Conservation (phyloP, 306 rosid species). For the Boehmeria nivea region DNA sequence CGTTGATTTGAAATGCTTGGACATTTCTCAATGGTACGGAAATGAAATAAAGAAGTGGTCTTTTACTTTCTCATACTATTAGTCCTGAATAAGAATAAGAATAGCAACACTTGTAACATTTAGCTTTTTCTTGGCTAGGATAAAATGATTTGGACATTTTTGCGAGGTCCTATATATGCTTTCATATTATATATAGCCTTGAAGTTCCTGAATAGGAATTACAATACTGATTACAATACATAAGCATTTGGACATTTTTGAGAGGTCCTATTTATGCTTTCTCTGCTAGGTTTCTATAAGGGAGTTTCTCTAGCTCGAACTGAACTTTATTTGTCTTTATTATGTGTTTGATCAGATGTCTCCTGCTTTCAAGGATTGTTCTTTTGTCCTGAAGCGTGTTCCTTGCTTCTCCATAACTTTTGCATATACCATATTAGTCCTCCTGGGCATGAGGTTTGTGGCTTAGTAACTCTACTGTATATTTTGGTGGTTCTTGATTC, state of each 20-base stretch:
- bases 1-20: not conserved
- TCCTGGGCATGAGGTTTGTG: slow-evolving; percentile 96
- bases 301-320: slow-evolving; percentile 22
- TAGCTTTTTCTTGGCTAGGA: too few species aligned
- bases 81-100: too few species aligned
- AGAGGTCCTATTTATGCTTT: not conserved
- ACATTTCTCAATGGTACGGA: not conserved
- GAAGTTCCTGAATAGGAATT: too few species aligned
- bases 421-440: slow-evolving; percentile 97
- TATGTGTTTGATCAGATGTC: slow-evolving; percentile 56
- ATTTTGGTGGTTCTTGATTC: slow-evolving; percentile 14
- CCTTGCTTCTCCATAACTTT: slow-evolving; percentile 87
- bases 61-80: too few species aligned
- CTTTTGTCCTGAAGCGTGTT: slow-evolving; percentile 88
- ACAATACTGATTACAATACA: too few species aligned
- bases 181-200: too few species aligned
- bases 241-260: too few species aligned
- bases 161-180: too few species aligned
- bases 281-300: not conserved
- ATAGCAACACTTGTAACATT: too few species aligned
- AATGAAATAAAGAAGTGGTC: too few species aligned
- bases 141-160: not conserved
- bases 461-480: slow-evolving; percentile 28
- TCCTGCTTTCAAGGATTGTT: slow-evolving; percentile 94
- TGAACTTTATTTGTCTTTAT: slow-evolving; percentile 21